Evolutionary conservation across 2,329 filamentous ascomycete genomes (phyloP).

Genomic region (Paecilomyces variotii): DNA sequence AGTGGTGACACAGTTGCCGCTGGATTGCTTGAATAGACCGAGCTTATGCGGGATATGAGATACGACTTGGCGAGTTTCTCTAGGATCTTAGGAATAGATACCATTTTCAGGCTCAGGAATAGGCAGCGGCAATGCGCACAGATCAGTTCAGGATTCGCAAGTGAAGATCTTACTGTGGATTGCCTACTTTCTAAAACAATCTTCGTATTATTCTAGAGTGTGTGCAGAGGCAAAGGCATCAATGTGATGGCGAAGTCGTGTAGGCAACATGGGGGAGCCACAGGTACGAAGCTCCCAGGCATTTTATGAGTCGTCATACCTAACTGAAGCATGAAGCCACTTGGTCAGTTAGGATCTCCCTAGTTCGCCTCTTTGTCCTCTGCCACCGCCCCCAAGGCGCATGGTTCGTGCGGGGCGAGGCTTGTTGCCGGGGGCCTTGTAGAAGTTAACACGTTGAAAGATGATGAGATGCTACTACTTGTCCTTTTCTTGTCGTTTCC

Average conservation of each 20-base stretch:
- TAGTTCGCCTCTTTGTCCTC: background rate
- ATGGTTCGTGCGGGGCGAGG: background rate
- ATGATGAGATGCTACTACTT: background rate
- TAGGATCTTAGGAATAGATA: background rate
- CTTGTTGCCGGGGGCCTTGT: background rate
- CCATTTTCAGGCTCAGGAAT: background rate
- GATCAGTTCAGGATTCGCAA: background rate
- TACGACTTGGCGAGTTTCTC: background rate
- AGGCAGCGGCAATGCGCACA: background rate
- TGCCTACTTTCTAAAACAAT: too few relatives aligned
- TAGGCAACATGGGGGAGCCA: background rate
- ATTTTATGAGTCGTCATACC: background rate
- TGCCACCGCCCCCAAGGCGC: background rate
- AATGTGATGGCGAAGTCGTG: background rate
- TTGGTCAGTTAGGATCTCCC: background rate
- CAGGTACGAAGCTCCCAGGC: background rate
- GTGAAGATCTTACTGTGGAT: too few relatives aligned
- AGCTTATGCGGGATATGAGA: background rate
- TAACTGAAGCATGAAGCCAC: background rate
- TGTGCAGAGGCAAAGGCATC: background rate
- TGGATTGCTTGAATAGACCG: slow-evolving; percentile 64
- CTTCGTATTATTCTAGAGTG: background rate
- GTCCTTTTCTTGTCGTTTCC: background rate
- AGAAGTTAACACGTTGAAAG: background rate
- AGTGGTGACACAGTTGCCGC: slow-evolving; percentile 81